phyloP scores from a whole-genome alignment of 192 early-diverging fungal genomes.

The Fimicolochytrium jonesii region DNA sequence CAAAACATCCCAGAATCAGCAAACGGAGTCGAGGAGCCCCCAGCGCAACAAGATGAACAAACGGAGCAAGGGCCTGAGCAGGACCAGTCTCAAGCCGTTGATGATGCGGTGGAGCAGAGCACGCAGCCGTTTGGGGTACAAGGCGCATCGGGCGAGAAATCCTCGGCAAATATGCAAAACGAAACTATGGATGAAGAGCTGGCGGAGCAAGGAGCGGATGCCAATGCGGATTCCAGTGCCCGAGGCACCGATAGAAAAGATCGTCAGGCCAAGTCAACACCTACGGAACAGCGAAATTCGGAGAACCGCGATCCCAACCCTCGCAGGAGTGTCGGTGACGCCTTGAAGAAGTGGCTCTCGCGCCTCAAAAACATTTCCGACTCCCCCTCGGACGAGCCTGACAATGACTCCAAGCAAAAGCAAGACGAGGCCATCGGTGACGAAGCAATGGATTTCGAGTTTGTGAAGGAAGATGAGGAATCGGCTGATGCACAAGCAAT shows the following conservation, averaged over 20 bases:
- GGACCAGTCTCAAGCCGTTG: slow-evolving; percentile 15
- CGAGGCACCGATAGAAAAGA: slow-evolving; percentile 8
- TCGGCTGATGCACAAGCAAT: slow-evolving; percentile 71
- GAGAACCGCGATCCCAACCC: slow-evolving; percentile 64
- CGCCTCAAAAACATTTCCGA: slow-evolving; percentile 73
- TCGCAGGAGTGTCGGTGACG: slow-evolving; percentile 86
- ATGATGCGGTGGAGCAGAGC: slow-evolving; percentile 18
- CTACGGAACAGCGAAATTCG: slow-evolving; percentile 8
- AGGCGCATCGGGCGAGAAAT: slow-evolving; percentile 52
- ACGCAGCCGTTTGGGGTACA: slow-evolving; percentile 62
- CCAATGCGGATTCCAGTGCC: slow-evolving; percentile 11
- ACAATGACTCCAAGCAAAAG: slow-evolving; percentile 7
- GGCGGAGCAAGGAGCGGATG: slow-evolving; percentile 27
- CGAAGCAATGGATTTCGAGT: slow-evolving; percentile 60
- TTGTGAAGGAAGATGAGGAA: slow-evolving; percentile 71
- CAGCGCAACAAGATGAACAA: no score
- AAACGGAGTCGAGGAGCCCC: slow-evolving; percentile 34
- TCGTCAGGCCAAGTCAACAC: neutral
- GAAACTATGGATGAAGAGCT: slow-evolving; percentile 53
- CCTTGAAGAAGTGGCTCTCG: slow-evolving; percentile 88
- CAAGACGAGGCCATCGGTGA: slow-evolving; percentile 43
- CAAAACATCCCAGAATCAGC: slow-evolving; percentile 36
- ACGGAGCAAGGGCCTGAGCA: slow-evolving; percentile 29
- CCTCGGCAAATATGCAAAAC: slow-evolving; percentile 35
- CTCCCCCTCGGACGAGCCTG: slow-evolving; percentile 41